Evolutionary conservation across 352 stramenopile genomes (phyloP), one percentile per base, ranked within the genome.

Genomic region (Globisporangium mamillatum): DNA sequence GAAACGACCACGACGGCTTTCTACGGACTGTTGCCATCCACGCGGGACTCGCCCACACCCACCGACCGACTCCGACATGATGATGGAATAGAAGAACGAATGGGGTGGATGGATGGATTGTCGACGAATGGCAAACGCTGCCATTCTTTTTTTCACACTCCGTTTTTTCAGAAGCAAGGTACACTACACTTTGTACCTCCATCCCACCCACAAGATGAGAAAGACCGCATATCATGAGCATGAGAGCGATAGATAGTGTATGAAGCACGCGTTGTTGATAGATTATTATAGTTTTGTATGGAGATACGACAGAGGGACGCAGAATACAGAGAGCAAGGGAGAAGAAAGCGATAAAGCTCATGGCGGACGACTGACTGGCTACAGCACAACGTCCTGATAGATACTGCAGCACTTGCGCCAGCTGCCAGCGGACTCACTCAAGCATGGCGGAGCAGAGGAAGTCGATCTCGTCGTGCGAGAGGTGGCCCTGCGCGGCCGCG

Each of bases 401-500:
- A 66, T 66, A 66, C 10, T 46, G 53, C 27, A 16, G 48, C 25
- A 16, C 1, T 54, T 32, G 29, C 29, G 4, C 29, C 29, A 32
- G 29, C 29, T 32, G 29, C 29, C 29, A 32, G 29, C 29, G 29
- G 29, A 32, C 4, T 79, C 75, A 93, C 72, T 93, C 83, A 48
- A 95, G 75, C 64, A 95, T 90, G 52, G 84, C 88, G 12, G 86
- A 88, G 74, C 86, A 94, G 60, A 95, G 64, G 68, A 95, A 95
- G 74, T 92, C 88, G 66, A 95, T 89, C 70, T 95, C 88, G 73
- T 95, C 88, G 66, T 84, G 79, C 58, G 88, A 94, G 34, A 95
- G 76, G 57, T 78, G 81, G 44, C 76, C 79, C 27, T 81, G 77
- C 32, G 52, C 34, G 25, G 9, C 48, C 6, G 57, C 56, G 27